Evolutionary conservation across 306 rosid species (phyloP), one percentile per base, ranked within the genome.

Genomic region (Calophaca sinica): DNA sequence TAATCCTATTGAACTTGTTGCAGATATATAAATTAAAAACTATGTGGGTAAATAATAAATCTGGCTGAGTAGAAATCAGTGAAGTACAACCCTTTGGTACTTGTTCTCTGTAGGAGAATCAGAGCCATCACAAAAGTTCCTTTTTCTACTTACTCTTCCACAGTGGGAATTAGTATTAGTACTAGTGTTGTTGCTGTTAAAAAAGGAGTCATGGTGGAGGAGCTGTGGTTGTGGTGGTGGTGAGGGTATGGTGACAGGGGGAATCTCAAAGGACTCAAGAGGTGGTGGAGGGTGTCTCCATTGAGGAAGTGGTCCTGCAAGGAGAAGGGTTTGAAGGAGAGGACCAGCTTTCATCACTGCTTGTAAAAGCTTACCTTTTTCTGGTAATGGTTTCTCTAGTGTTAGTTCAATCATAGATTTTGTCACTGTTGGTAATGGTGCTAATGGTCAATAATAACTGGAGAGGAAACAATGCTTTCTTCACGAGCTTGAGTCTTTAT

Each of bases 231-330:
- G 80, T 66, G 79, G n/a, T n/a, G n/a, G 59, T 1, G 82, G 77
- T 33, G 98, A 84, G 15, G 98, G 92, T 59, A 91, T 88, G 54
- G 96, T 80, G 50, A 94, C 93, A 3, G 93, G 98, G 0, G 99
- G 99, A 68, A 94, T 92, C 65, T 94, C 87, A 54, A 86, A 91
- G 62, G 99, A 86, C 61, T 92, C 91, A 3, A 94, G 89, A 1
- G 97, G 97, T 0, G 99, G 99, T 1, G 99, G 99, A 26, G 99
- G 99, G 85, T 94, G 99, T 76, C 93, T 90, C 99, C 99, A 94
- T 67, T 94, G 97, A 57, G 99, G 99, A 45, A 94, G 96, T 62
- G 99, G 99, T 58, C 99, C 99, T 8, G 99, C 99, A 48, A 94
- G 67, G 14, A 94, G 90, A 14, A 94, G 87, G 6, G 93, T 94